A percentile compares a stretch with the other conserved stretches of the same genome.
Evolutionary conservation across 805 yeast species (phyloP).

Genomic region (Zygosaccharomyces bailii): DNA sequence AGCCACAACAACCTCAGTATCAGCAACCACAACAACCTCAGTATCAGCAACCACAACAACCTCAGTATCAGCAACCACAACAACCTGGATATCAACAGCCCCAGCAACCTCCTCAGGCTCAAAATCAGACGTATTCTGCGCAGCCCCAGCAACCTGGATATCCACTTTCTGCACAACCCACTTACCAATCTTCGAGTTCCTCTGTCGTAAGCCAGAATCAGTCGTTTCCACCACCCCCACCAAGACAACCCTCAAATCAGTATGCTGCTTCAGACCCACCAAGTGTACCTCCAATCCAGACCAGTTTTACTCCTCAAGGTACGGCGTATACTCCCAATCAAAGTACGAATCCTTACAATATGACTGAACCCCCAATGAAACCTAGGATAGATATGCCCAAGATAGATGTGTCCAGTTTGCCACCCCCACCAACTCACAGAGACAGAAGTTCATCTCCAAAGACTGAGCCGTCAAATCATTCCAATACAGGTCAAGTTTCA

Average conservation of each 20-base stretch:
- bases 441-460: conserved; percentile 18
- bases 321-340: conserved; percentile 6
- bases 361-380: conserved; percentile 1
- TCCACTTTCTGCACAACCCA: not conserved
- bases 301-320: conserved; percentile 3
- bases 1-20: conserved; percentile 11
- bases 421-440: conserved; percentile 34
- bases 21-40: conserved; percentile 13
- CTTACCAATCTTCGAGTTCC: not conserved
- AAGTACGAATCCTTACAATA: conserved; percentile 7
- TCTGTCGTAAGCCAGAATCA: conserved; percentile 8
- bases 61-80: conserved; percentile 5
- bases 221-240: conserved; percentile 14
- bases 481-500: not conserved
- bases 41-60: conserved; percentile 13
- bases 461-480: not conserved
- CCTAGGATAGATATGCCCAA: conserved; percentile 10
- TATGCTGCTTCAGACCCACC: not conserved
- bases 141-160: conserved; percentile 10
- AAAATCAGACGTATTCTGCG: conserved; percentile 15
- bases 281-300: conserved; percentile 7
- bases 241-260: conserved; percentile 1
- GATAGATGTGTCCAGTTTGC: conserved; percentile 21
- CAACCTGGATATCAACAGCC: conserved; percentile 5
- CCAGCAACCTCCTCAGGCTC: conserved; percentile 16